Base-by-base conservation (phyloP, 129 eudicot species). In the Flaveria linearis region DNA sequence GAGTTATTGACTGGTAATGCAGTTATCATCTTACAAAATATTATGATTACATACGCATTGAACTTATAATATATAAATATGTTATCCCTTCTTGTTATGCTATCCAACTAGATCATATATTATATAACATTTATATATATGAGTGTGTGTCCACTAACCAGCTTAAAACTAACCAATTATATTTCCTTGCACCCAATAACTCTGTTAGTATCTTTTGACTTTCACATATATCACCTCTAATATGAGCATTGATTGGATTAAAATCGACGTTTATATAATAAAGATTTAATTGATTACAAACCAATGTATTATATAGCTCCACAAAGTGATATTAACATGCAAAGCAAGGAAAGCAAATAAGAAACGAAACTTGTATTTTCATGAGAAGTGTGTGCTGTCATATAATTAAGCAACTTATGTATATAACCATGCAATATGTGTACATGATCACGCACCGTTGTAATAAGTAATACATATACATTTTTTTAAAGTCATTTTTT, bases 41-140 rank as follows among this genome's bases (percentile, higher is more conserved):
- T 13, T 61, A 61, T 5, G 39, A 12, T 23, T 60, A 11, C 25
- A 60, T 60, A 60, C 36, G 11, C 66, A 0, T 23, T 23, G 1
- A 56, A 20, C 14, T 56, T 56, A 56, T 36, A n/a, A 17, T 45
- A 45, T 45, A 56, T 61, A 61, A 28, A 9, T 61, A 61, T 61
- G 68, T 25, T 26, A 61, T 61, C 42, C 18, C 7, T 61, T 58
- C 7, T 26, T 61, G 14, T 25, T 61, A 61, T 61, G 68, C 42
- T 26, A 63, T 63, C 69, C 69, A 30, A 63, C 69, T 63, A 30
- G 69, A 63, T 63, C 69, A 63, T 30, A 43, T 63, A 7, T 36
- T 36, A 36, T 36, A 36, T 5, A 36, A 36, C 41, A 36, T 36
- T 33, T 36, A 36, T 36, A 36, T 36, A 36, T 36, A 36, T 36